Conservation (phyloP, 2,329 filamentous ascomycete genomes). For the Colletotrichum sp. region DNA sequence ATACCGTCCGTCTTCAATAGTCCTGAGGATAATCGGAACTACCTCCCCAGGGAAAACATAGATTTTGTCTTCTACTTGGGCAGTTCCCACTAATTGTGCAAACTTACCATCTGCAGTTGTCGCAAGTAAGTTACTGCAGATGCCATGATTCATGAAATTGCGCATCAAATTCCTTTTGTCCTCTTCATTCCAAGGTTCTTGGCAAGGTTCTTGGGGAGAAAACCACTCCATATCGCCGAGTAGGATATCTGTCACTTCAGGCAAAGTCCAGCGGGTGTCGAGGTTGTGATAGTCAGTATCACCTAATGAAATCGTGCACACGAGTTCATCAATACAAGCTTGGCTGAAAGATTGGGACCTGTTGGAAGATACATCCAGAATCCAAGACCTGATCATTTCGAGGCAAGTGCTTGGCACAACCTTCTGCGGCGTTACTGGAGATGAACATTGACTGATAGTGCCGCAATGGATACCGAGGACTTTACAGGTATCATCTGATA, state of each 20-base stretch:
- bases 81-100: rapidly evolving
- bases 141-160: too few relatives aligned
- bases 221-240: not conserved
- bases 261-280: rapidly evolving
- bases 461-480: rapidly evolving
- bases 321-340: rapidly evolving
- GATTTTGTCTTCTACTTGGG: rapidly evolving
- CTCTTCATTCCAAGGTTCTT: rapidly evolving
- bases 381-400: not conserved
- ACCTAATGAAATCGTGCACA: not conserved
- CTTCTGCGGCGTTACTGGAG: not conserved
- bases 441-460: not conserved
- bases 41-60: rapidly evolving
- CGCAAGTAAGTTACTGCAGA: not conserved
- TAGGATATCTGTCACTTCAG: rapidly evolving
- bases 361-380: not conserved
- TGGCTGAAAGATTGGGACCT: rapidly evolving
- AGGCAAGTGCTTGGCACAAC: rapidly evolving
- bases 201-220: rapidly evolving
- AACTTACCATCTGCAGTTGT: not conserved
- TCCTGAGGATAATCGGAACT: rapidly evolving
- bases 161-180: rapidly evolving
- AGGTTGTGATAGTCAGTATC: rapidly evolving
- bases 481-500: not conserved
- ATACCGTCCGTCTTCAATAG: rapidly evolving